Evolutionary conservation across 2,329 filamentous ascomycete genomes (phyloP), one percentile per base, ranked within the genome.

Genomic region (Alternaria solani): DNA sequence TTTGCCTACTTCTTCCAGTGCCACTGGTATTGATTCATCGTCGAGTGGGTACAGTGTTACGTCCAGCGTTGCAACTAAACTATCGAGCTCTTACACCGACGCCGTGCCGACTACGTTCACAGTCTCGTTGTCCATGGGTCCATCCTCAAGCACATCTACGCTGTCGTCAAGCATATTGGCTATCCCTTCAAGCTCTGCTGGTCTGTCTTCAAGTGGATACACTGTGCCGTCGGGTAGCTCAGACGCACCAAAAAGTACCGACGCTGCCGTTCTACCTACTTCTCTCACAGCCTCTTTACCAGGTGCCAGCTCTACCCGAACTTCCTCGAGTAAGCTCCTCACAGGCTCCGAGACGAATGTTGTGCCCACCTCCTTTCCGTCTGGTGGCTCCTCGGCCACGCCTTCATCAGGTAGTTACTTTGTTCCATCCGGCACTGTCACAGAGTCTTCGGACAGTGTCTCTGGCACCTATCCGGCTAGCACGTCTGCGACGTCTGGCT

Each of bases 401-500:
- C 26, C 56, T 38, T 34, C 52, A n/a, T 56, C 58, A 34, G 42
- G 32, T 25, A 8, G 23, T 7, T 49, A 51, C 38, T 38, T 26
- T 48, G 14, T 39, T 36, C 18, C 43, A 12, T 53, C 58, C 25
- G 34, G 42, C 14, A 39, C 23, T 41, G 30, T 30, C 9, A 39
- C 55, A 46, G 39, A 43, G 7, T 52, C 57, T 43, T 34, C 51
- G 18, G 59, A 34, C 41, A 65, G 46, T 23, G 20, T 42, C 11
- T 53, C 62, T n/a, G 49, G 46, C 47, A 64, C 63, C 16, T 36
- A 62, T 26, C 61, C 67, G 6, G 51, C 53, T 11, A 32, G 55
- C 28, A 59, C 55, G 6, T 59, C 62, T 25, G 38, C 36, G n/a
- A 70, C 63, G 39, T 62, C 68, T 12, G 56, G 48, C 23, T 63